Evolutionary conservation across 306 rosid species (phyloP), one percentile per base, ranked within the genome.

Genomic region (Malus sieversii): DNA sequence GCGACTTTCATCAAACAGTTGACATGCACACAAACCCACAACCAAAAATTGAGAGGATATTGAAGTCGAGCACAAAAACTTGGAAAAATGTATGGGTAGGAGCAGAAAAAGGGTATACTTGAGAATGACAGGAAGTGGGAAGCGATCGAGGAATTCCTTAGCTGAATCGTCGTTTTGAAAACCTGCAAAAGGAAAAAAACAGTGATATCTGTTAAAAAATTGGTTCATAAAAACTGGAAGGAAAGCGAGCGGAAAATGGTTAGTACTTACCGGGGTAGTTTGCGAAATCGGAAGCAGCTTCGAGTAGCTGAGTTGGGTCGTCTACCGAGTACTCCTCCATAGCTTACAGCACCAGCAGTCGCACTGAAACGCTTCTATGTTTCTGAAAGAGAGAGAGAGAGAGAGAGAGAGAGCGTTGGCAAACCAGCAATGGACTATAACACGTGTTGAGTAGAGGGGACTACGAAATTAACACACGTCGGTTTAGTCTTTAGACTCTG

Each of bases 221-320:
- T 10, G 66, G 25, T 33, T 48, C 22, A 38, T 11, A 62, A 59
- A 53, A 33, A 45, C 52, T 3, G n/a, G 10, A 13, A 71, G 35
- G n/a, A 10, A 63, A 20, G 22, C 7, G 18, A 61, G 2, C 42
- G 22, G 22, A 60, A 20, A 20, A 70, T 20, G 53, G 19, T 15
- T 16, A 18, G 3, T 4, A 20, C 44, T 25, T 46, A 92, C 98
- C 97, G 46, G 97, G 90, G 77, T 85, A 85, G 51, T 73, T 15
- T 3, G 88, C 89, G 23, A 90, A 92, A 58, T 86, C 93, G 13
- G 90, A 76, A 76, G 97, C 90, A 29, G 96, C 97, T 82, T 87
- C 44, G 30, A 92, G 91, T 6, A 95, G 84, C 79, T 74, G 91
- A 48, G 90, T 75, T 15, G 88, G 86, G 83, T 89, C 97, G 14